Conservation (phyloP, 306 rosid species). For the Betula pendula region DNA sequence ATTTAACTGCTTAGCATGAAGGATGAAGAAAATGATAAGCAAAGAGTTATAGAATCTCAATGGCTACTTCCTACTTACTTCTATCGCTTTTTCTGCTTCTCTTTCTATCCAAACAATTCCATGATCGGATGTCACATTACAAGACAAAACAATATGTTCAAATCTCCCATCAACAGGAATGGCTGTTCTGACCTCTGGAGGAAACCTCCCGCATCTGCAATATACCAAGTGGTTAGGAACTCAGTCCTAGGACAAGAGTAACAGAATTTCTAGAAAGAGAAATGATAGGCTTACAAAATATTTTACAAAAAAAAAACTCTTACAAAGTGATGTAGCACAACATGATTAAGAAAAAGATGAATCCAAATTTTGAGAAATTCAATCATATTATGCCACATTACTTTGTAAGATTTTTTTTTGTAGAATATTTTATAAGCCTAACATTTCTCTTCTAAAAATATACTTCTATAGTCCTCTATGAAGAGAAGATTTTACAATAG, state of each 20-base stretch:
- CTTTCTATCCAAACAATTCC: conserved; percentile 87
- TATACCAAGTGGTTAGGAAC: conserved; percentile 30
- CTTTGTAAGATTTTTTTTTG: too few relatives aligned
- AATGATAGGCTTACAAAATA: too few relatives aligned
- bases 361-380: too few relatives aligned
- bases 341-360: too few relatives aligned
- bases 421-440: too few relatives aligned
- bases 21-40: background rate
- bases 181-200: conserved; percentile 94
- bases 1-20: background rate
- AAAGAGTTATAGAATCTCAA: background rate
- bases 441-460: too few relatives aligned
- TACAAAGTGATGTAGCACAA: too few relatives aligned
- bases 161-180: conserved; percentile 99
- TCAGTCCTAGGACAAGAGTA: conserved; percentile 19
- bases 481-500: conserved; percentile 1
- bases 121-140: conserved; percentile 85
- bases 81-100: conserved; percentile 86
- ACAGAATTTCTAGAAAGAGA: background rate
- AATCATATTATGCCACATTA: too few relatives aligned
- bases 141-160: conserved; percentile 95
- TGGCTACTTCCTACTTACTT: conserved; percentile 54
- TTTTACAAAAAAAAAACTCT: too few relatives aligned
- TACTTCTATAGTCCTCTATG: background rate
- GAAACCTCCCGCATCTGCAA: conserved; percentile 94